Percentiles rank a stretch among this genome's conserved stretches.
phyloP scores from a whole-genome alignment of 129 eudicot species.

The Helianthus tuberosus region DNA sequence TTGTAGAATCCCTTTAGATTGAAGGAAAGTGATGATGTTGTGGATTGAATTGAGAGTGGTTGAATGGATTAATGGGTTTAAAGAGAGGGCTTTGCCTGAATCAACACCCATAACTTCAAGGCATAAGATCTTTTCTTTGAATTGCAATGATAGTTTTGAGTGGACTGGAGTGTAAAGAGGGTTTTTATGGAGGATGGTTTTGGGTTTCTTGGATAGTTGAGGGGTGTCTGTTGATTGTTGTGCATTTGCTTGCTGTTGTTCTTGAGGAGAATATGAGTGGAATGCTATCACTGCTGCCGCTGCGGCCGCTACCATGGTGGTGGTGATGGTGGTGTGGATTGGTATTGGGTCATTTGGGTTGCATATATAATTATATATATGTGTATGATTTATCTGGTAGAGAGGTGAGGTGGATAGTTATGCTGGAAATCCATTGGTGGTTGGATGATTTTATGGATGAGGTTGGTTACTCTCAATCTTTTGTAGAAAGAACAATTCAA shows the following conservation, averaged over 20 bases:
- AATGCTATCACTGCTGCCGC: slow-evolving; percentile 34
- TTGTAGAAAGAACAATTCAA: background rate
- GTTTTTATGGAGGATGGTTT: slow-evolving; percentile 64
- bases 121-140: slow-evolving; percentile 90
- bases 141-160: slow-evolving; percentile 64
- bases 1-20: slow-evolving; percentile 78
- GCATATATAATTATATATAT: background rate
- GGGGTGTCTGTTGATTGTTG: slow-evolving; percentile 40
- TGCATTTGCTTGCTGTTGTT: slow-evolving; percentile 10
- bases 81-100: slow-evolving; percentile 80
- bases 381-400: background rate
- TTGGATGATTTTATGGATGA: slow-evolving; percentile 46
- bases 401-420: slow-evolving; percentile 20
- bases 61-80: slow-evolving; percentile 71
- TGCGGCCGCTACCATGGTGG: slow-evolving; percentile 25
- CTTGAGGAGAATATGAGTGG: slow-evolving; percentile 41
- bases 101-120: slow-evolving; percentile 95
- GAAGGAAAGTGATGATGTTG: slow-evolving; percentile 57
- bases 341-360: background rate
- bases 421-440: slow-evolving; percentile 31
- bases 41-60: slow-evolving; percentile 66
- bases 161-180: slow-evolving; percentile 75
- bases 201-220: slow-evolving; percentile 53
- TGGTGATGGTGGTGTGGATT: slow-evolving; percentile 8
- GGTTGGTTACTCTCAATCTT: slow-evolving; percentile 31